Conservation (phyloP, 202 grass and related monocot species). For the Eragrostis tef region DNA sequence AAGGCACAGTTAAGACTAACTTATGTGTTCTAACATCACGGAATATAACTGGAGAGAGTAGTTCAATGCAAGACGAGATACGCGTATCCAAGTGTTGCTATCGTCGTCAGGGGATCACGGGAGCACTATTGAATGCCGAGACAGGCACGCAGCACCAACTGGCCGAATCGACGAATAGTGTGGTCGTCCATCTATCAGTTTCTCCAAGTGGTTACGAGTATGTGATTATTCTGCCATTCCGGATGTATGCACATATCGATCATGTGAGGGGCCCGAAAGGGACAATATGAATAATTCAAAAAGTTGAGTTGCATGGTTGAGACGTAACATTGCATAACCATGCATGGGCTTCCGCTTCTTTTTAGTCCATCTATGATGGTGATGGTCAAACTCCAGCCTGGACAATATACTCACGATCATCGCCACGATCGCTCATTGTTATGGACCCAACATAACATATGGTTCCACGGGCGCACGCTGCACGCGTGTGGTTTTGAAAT, state of each 20-base stretch:
- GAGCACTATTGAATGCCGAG: neutral
- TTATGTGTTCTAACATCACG: no score
- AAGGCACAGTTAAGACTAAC: no score
- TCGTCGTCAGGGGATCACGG: neutral
- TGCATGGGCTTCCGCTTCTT: neutral
- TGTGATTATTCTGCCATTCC: neutral
- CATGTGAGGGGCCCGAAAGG: neutral
- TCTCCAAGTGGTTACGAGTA: neutral
- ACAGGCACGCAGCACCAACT: conserved; percentile 13
- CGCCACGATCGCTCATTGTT: no score
- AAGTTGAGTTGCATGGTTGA: neutral
- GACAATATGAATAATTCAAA: neutral
- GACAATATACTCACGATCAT: neutral
- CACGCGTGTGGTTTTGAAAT: neutral
- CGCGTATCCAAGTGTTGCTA: neutral
- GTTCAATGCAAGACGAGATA: no score
- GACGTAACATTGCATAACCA: neutral
- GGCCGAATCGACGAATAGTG: neutral
- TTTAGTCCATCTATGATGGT: neutral
- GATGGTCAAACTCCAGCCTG: neutral
- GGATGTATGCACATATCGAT: neutral
- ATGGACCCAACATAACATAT: neutral
- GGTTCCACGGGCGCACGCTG: neutral
- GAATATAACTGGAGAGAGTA: no score
- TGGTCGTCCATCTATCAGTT: conserved; percentile 7